Evolutionary conservation across 306 rosid species (phyloP).

Genomic region (Dalbergia cochinchinensis): DNA sequence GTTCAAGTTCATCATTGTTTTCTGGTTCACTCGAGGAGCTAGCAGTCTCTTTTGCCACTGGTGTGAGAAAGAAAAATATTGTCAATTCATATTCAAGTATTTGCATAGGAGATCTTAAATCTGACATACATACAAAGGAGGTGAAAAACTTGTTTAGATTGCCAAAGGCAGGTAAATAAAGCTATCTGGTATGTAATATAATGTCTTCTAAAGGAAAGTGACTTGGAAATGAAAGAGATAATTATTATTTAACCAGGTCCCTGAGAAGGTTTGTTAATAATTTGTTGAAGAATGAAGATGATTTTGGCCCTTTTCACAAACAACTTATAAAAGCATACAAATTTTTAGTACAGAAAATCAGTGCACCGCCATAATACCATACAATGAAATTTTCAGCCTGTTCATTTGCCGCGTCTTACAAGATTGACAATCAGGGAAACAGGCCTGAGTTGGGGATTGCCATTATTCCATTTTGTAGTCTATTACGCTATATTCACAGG

Average conservation of each 20-base stretch:
- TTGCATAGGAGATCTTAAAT: conserved; percentile 1
- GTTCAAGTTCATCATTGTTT: conserved; percentile 89
- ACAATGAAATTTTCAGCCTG: neutral
- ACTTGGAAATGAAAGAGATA: neutral
- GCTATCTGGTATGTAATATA: conserved; percentile 22
- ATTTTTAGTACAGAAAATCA: neutral
- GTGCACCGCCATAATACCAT: neutral
- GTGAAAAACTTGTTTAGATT: conserved; percentile 1
- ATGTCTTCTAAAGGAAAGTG: neutral
- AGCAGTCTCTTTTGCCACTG: conserved; percentile 73
- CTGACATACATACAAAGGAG: neutral
- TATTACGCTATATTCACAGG: conserved; percentile 1
- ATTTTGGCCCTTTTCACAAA: neutral
- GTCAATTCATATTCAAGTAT: conserved; percentile 36
- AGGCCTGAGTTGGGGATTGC: neutral
- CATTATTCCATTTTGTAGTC: conserved; percentile 24
- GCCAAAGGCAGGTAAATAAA: conserved; percentile 19
- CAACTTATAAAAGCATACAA: conserved; percentile 18
- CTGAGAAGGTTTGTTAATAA: conserved; percentile 8
- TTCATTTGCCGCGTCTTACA: neutral
- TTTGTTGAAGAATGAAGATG: conserved; percentile 6
- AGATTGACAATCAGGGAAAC: conserved; percentile 6
- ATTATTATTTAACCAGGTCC: neutral
- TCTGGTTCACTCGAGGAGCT: conserved; percentile 80
- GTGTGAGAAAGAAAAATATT: conserved; percentile 47